Conservation (phyloP, 2,329 filamentous ascomycete species). For the Epicoccum nigrum region DNA sequence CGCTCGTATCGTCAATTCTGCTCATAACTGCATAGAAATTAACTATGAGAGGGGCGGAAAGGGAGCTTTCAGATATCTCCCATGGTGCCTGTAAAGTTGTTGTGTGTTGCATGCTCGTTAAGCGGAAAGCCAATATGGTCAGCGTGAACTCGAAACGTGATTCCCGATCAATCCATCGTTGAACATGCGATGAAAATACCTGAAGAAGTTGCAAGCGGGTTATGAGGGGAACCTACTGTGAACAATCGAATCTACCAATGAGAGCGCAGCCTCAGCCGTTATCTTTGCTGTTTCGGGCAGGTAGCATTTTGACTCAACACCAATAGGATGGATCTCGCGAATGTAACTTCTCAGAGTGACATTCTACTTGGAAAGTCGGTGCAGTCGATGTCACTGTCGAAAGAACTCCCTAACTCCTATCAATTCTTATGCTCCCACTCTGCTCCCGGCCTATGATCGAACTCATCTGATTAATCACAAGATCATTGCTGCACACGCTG, state of each 20-base stretch:
- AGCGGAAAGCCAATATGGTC: neutral
- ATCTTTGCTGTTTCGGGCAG: neutral
- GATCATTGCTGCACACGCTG: too few species aligned
- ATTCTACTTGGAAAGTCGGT: too few species aligned
- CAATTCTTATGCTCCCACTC: too few species aligned
- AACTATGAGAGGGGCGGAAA: neutral
- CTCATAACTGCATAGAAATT: neutral
- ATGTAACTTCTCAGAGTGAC: too few species aligned
- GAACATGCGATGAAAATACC: neutral
- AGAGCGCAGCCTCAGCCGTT: neutral
- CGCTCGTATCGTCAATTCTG: neutral
- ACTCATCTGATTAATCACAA: too few species aligned
- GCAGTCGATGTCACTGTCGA: too few species aligned
- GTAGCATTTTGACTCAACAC: neutral
- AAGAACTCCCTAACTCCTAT: too few species aligned
- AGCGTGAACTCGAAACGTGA: neutral
- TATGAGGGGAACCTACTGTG: neutral
- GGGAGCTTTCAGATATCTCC: too few species aligned
- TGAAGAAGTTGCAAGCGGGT: neutral
- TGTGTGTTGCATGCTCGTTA: too few species aligned
- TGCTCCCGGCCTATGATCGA: neutral
- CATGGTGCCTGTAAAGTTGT: too few species aligned
- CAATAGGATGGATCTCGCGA: too few species aligned
- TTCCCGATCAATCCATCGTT: too few species aligned
- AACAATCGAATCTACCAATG: slow-evolving; percentile 2